Evolutionary conservation across 108 stramenopile genomes (phyloP).

Genomic region (Cyclostephanos tholiformis): DNA sequence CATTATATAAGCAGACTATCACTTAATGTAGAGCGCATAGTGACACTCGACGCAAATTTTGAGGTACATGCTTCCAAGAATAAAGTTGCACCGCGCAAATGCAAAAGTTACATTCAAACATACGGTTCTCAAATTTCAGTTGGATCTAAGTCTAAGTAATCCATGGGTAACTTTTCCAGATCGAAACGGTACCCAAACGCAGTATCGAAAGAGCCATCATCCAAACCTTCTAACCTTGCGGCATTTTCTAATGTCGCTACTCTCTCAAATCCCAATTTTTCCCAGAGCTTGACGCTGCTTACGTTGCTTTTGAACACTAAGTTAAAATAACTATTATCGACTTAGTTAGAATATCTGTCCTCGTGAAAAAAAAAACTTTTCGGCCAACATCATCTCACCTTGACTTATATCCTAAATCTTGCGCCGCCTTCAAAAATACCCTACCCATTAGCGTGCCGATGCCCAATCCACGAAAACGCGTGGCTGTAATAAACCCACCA

Average conservation of each 20-base stretch:
- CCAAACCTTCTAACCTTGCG: conserved; percentile 57
- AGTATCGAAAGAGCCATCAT: conserved; percentile 53
- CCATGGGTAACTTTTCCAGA: conserved; percentile 51
- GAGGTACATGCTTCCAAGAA: neutral
- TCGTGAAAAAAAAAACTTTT: neutral
- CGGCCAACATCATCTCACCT: conserved; percentile 2
- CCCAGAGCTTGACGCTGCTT: conserved; percentile 54
- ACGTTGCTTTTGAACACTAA: conserved; percentile 62
- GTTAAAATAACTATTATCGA: conserved; percentile 55
- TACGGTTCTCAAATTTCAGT: neutral
- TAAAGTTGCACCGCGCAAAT: neutral
- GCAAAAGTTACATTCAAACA: neutral
- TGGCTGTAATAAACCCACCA: conserved; percentile 61
- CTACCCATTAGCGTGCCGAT: conserved; percentile 60
- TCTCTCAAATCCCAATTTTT: conserved; percentile 60
- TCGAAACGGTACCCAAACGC: conserved; percentile 64
- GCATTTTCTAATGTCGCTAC: conserved; percentile 59
- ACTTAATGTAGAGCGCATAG: neutral
- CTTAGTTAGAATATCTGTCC: neutral
- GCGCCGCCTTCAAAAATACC: conserved; percentile 53
- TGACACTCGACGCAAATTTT: neutral
- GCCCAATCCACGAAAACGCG: conserved; percentile 51
- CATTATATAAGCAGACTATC: neutral
- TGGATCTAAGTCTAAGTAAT: conserved; percentile 27
- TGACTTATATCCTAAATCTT: conserved; percentile 57